phyloP scores from a whole-genome alignment of 257 asterid genomes.

The Nicotiana paniculata region DNA sequence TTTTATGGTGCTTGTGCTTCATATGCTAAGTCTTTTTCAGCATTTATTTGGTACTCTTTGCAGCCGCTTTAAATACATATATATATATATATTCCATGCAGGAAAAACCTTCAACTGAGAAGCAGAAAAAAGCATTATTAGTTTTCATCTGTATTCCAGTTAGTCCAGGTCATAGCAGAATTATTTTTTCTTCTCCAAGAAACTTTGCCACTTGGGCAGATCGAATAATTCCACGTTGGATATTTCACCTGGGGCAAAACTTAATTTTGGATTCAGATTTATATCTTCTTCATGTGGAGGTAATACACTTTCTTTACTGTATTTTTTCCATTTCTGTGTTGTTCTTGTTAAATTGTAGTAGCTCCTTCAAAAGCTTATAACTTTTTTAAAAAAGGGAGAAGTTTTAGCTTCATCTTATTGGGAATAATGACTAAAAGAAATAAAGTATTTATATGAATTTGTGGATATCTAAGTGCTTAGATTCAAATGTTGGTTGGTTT shows the following conservation, averaged over 20 bases:
- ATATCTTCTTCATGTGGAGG: slow-evolving; percentile 76
- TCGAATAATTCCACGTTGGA: slow-evolving; percentile 60
- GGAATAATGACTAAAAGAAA: background rate
- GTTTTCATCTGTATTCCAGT: slow-evolving; percentile 74
- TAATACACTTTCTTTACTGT: background rate
- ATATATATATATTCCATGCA: slow-evolving; percentile 25
- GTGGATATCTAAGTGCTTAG: background rate
- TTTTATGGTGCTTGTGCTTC: background rate
- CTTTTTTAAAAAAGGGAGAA: background rate
- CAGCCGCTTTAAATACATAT: background rate
- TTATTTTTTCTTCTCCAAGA: slow-evolving; percentile 61
- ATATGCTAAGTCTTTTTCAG: background rate
- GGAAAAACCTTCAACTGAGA: slow-evolving; percentile 25
- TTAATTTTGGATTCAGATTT: slow-evolving; percentile 70
- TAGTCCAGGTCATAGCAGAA: slow-evolving; percentile 73
- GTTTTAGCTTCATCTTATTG: background rate
- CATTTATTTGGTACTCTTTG: background rate
- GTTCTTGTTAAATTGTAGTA: background rate
- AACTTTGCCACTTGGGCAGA: slow-evolving; percentile 65
- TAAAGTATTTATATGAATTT: no score
- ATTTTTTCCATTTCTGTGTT: background rate
- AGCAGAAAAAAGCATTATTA: slow-evolving; percentile 34
- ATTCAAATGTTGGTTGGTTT: background rate
- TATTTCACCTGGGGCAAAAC: slow-evolving; percentile 63
- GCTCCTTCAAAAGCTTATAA: background rate